Evolutionary conservation across 2,329 filamentous ascomycete genomes (phyloP).

Genomic region (Phialophora chinensis): DNA sequence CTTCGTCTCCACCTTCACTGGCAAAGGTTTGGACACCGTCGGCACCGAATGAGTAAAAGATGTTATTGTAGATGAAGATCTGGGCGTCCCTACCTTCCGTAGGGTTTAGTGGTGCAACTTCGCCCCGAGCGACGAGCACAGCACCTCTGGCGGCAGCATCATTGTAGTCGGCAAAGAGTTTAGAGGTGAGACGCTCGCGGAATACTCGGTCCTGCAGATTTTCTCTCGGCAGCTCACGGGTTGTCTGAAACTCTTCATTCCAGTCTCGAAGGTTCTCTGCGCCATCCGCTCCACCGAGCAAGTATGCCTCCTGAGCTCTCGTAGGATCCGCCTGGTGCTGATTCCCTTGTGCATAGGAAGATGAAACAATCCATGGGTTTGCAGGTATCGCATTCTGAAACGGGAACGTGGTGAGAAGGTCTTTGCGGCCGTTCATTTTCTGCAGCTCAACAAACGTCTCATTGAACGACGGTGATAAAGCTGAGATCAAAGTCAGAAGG

Average conservation of each 20-base stretch:
- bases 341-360: constrained; percentile 66
- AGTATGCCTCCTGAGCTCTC: constrained; percentile 87
- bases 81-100: constrained; percentile 92
- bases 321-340: constrained; percentile 80
- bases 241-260: constrained; percentile 99
- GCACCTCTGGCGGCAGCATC: constrained; percentile 92
- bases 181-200: constrained; percentile 89
- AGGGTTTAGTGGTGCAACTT: constrained; percentile 91
- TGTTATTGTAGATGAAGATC: constrained; percentile 99
- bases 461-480: constrained; percentile 83
- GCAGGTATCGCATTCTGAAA: constrained; percentile 93
- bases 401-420: constrained; percentile 90
- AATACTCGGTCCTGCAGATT: constrained; percentile 95
- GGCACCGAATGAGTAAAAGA: constrained; percentile 98
- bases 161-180: constrained; percentile 97
- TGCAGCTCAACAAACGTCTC: constrained; percentile 77
- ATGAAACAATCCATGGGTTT: constrained; percentile 85
- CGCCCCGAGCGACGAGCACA: constrained; percentile 87
- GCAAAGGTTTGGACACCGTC: constrained; percentile 98
- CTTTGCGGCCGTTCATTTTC: constrained; percentile 81
- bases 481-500: constrained; percentile 76
- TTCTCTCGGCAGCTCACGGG: constrained; percentile 89
- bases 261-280: constrained; percentile 94
- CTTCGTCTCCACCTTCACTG: constrained; percentile 94
- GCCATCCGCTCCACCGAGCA: constrained; percentile 89